Percentiles rank a stretch among this genome's conserved stretches.
Evolutionary conservation across 2,329 filamentous ascomycete genomes (phyloP).

Genomic region (Venturia aucupariae): DNA sequence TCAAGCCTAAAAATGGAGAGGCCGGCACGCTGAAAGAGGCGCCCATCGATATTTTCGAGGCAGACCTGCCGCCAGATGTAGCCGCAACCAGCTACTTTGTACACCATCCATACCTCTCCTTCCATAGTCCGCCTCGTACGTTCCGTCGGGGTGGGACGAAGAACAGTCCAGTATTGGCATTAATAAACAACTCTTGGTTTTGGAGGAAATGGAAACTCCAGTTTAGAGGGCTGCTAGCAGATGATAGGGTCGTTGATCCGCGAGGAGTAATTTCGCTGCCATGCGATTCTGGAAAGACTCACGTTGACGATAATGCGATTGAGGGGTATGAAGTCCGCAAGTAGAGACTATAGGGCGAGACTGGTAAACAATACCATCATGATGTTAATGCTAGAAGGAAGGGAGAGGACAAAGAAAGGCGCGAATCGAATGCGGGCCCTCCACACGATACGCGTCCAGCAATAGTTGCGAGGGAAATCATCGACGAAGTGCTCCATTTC

Average conservation of each 20-base stretch:
- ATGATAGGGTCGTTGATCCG: conserved; percentile 22
- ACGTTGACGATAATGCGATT: conserved; percentile 7
- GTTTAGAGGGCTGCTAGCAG: conserved; percentile 20
- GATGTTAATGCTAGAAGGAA: conserved; percentile 15
- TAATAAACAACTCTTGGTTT: conserved; percentile 22
- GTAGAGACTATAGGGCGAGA: conserved; percentile 26
- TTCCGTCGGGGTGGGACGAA: conserved; percentile 21
- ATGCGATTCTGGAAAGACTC: conserved; percentile 18
- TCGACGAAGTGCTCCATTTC: conserved; percentile 22
- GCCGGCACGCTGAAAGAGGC: neutral
- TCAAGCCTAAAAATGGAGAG: neutral
- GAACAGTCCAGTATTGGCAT: conserved; percentile 18
- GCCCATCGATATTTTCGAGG: neutral
- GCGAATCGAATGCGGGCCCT: conserved; percentile 10
- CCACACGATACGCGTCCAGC: neutral
- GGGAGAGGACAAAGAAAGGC: neutral
- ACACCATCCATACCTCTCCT: conserved; percentile 24
- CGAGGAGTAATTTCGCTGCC: conserved; percentile 23
- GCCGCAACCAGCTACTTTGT: conserved; percentile 21
- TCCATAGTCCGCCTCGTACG: conserved; percentile 23
- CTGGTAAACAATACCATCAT: conserved; percentile 23
- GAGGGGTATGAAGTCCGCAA: conserved; percentile 25
- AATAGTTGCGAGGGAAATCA: no score
- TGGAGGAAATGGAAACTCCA: conserved; percentile 26
- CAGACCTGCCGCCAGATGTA: neutral